Evolutionary conservation across 225 moss, liverwort and hornwort species (phyloP), one percentile per base, ranked within the genome.

Genomic region (Pseudisothecium myosuroides): DNA sequence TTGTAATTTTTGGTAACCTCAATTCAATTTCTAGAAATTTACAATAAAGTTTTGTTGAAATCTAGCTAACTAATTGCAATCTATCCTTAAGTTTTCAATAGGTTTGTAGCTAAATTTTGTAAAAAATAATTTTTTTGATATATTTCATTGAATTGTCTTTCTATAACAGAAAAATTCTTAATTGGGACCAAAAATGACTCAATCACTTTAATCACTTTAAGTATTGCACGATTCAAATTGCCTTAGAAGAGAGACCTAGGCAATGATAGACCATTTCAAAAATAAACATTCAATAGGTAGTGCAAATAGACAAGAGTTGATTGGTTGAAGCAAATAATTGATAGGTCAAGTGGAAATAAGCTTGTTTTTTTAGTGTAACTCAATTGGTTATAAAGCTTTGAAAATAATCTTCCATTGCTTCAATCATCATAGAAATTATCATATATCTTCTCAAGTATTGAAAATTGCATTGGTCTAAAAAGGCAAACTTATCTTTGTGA

Each of bases 391-490:
- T 24, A 27, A n/a, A 58, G 11, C 11, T 58, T n/a, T n/a, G 10
- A 79, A 56, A 77, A 34, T 50, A 21, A 34, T 34, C 34, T 50
- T 50, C 2, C 0, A 0, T 50, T 50, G 11, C 4, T 74, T 14
- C 2, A 76, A 10, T 79, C 1, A 0, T 56, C 6, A 26, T n/a
- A 1, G 1, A n/a, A n/a, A 26, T n/a, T 10, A 1, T 56, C 27
- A 27, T n/a, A 27, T 4, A 56, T n/a, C 17, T 56, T 58, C 1
- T 79, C 56, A 79, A n/a, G 7, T 39, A 29, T 19, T 59, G 3
- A 29, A 17, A 7, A n/a, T 79, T 17, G 27, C 27, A 59, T 59
- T 59, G 5, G 12, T 41, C 12, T 8, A 12, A 16, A 59, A 59
- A 7, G 1, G 0, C 18, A 19, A 58, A 12, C 8, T 28, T 11